phyloP scores from a whole-genome alignment of 495 filamentous ascomycete genomes.

The Penicillium macrosclerotiorum region DNA sequence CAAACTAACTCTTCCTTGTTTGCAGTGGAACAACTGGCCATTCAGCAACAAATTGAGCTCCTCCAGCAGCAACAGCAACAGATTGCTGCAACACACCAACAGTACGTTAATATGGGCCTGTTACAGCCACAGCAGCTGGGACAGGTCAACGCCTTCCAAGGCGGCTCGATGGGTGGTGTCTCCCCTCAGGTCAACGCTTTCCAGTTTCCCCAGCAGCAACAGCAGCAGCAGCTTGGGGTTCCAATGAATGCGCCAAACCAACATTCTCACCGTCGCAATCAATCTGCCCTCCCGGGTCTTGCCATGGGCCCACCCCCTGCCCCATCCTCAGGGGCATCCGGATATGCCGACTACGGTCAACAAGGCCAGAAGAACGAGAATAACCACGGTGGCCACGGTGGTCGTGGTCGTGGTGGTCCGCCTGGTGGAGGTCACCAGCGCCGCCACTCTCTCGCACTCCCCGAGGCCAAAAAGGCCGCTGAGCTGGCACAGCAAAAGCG shows the following conservation, averaged over 20 bases:
- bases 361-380: slow-evolving; percentile 67
- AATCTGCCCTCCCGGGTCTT: slow-evolving; percentile 93
- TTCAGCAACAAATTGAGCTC: slow-evolving; percentile 97
- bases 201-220: slow-evolving; percentile 84
- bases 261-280: slow-evolving; percentile 92
- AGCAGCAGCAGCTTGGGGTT: slow-evolving; percentile 70
- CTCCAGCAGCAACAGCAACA: slow-evolving; percentile 98
- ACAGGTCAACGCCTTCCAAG: slow-evolving; percentile 63
- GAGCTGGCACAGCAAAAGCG: slow-evolving; percentile 96
- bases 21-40: slow-evolving; percentile 94
- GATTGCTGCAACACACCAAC: slow-evolving; percentile 91
- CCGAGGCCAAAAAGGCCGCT: slow-evolving; percentile 96
- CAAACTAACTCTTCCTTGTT: slow-evolving; percentile 8
- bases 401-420: slow-evolving; percentile 75
- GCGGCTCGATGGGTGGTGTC: slow-evolving; percentile 63
- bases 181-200: slow-evolving; percentile 79
- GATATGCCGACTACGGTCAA: slow-evolving; percentile 78
- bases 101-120: slow-evolving; percentile 96
- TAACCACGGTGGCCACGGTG: no score
- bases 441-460: slow-evolving; percentile 89
- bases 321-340: slow-evolving; percentile 91
- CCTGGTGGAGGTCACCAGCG: slow-evolving; percentile 81
- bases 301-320: slow-evolving; percentile 87
- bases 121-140: slow-evolving; percentile 79
- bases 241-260: slow-evolving; percentile 75